These are phyloP conservation scores for Neofusicoccum sp. DNA, from an alignment of 2,329 filamentous ascomycete species.

Conservation along the genomic window DNA sequence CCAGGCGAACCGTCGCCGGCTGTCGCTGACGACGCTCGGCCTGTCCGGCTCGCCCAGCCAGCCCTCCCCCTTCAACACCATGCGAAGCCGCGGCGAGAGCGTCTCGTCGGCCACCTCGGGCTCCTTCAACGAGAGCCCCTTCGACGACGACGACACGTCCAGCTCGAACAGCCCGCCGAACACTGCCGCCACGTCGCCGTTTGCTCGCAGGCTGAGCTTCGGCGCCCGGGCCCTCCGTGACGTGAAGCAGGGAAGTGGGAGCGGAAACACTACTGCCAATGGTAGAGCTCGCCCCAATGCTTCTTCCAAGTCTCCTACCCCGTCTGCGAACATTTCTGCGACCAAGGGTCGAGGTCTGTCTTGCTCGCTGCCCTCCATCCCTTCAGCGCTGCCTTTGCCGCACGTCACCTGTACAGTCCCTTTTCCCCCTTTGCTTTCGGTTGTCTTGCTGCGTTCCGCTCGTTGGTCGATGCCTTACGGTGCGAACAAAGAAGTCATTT, in stretches of 20 bases:
- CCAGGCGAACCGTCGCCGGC: constrained; percentile 52
- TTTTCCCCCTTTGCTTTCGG: constrained; percentile 34
- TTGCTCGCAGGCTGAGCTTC: constrained; percentile 85
- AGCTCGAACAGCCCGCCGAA: constrained; percentile 62
- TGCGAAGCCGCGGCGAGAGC: constrained; percentile 48
- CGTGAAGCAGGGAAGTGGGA: constrained; percentile 59
- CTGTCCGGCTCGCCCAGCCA: constrained; percentile 48
- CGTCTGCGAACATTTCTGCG: constrained; percentile 47
- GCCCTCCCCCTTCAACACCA: constrained; percentile 43
- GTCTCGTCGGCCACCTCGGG: constrained; percentile 51
- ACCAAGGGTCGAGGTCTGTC: constrained; percentile 62
- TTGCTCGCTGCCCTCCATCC: constrained; percentile 43
- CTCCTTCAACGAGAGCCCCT: constrained; percentile 53
- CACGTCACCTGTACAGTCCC: constrained; percentile 28
- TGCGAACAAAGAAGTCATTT: constrained; percentile 5
- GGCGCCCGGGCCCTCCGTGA: constrained; percentile 77
- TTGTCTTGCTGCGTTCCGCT: constrained; percentile 2
- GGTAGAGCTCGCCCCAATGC: constrained; percentile 58
- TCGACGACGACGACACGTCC: constrained; percentile 61
- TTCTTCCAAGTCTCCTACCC: constrained; percentile 52
- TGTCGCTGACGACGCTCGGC: constrained; percentile 54
- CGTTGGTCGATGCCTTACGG: background rate
- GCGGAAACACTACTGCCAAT: constrained; percentile 57
- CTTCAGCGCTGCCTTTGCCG: constrained; percentile 19
- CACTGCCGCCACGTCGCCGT: constrained; percentile 59